These are phyloP conservation scores for Epichloe baconii DNA, from an alignment of 2,329 filamentous ascomycete species.

Conservation along the genomic window DNA sequence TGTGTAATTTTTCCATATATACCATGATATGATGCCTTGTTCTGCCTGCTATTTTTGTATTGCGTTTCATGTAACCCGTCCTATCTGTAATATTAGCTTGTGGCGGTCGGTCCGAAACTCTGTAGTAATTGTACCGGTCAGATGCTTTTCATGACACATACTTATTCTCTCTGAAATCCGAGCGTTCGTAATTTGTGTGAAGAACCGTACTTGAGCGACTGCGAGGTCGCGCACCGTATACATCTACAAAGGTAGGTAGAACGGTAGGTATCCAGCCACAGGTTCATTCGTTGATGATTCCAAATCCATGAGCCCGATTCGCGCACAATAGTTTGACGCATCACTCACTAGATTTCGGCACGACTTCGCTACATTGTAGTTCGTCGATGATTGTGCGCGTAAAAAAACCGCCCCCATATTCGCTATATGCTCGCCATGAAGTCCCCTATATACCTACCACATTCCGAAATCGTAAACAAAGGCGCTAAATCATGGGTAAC, in stretches of 20 bases:
- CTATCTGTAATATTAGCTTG: conserved; percentile 1
- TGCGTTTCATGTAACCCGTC: not conserved
- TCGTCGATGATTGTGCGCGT: not conserved
- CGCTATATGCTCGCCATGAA: conserved; percentile 1
- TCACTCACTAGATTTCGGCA: not conserved
- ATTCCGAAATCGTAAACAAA: not conserved
- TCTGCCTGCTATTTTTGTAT: not conserved
- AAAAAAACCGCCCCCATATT: not conserved
- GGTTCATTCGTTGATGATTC: no score
- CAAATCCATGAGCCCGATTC: no score
- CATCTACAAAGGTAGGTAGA: no score
- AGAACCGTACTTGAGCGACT: no score
- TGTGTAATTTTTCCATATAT: not conserved
- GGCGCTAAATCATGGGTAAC: not conserved
- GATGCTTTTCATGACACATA: not conserved
- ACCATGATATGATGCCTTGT: not conserved
- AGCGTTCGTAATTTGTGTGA: no score
- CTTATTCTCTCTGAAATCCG: no score
- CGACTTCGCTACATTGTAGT: not conserved
- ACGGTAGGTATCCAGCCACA: no score
- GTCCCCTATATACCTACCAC: not conserved
- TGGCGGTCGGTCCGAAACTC: conserved; percentile 3
- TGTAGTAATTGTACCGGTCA: not conserved
- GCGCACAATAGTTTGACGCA: no score
- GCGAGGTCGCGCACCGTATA: no score